phyloP scores from a whole-genome alignment of 345 rosid species.

The Lumnitzera racemosa region DNA sequence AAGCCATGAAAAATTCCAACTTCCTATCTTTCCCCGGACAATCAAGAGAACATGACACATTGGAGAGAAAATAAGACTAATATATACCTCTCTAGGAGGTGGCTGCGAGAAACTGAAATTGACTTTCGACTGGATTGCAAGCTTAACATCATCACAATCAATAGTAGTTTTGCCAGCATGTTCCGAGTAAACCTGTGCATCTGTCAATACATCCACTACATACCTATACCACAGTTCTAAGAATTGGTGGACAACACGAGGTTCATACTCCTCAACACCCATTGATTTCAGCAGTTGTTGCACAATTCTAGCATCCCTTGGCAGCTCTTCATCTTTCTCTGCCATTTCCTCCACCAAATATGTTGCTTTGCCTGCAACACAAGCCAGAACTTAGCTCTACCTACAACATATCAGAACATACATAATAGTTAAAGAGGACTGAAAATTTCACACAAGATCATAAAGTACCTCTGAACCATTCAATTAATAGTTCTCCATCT shows the following conservation, averaged over 20 bases:
- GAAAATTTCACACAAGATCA: too few species aligned
- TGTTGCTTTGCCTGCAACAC: too few species aligned
- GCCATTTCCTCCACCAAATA: constrained; percentile 25
- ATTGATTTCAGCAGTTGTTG: constrained; percentile 74
- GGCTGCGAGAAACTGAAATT: constrained; percentile 93
- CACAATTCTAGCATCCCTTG: constrained; percentile 87
- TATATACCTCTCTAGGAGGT: constrained; percentile 78
- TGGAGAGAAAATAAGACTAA: not conserved
- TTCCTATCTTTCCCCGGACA: not conserved
- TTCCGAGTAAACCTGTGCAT: constrained; percentile 87
- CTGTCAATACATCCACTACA: constrained; percentile 68
- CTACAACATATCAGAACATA: too few species aligned
- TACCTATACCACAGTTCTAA: constrained; percentile 90
- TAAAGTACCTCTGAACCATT: too few species aligned
- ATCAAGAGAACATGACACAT: not conserved
- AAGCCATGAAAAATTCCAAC: not conserved
- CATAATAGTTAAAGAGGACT: too few species aligned
- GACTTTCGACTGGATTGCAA: constrained; percentile 83
- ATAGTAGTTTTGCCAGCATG: constrained; percentile 77
- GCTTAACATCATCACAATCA: constrained; percentile 84
- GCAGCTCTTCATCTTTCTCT: constrained; percentile 55
- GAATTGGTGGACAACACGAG: constrained; percentile 81
- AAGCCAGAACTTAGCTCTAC: too few species aligned
- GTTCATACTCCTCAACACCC: constrained; percentile 92
- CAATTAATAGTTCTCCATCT: too few species aligned